Base-by-base conservation (phyloP, 805 yeast species). In the Martiniozyma abietophila region DNA sequence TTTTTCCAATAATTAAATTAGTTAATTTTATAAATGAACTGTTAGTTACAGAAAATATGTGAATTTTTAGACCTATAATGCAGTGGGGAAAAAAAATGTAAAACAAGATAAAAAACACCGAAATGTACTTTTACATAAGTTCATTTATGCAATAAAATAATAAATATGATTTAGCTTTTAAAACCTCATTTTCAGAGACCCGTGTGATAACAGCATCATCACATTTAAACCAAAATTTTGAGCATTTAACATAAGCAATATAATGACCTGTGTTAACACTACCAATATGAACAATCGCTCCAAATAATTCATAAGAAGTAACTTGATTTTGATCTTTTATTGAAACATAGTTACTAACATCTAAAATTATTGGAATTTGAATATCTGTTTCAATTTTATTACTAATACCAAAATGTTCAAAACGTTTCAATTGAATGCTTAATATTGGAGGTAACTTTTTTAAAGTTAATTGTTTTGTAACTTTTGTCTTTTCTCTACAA, bases 261-360 rank as follows among this genome's bases (percentile, higher is more conserved):
- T 92, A 92, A 56, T 92, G 99, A 8, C 99, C 99, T 2, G 96
- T 92, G 53, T 85, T 85, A 6, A 89, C 92, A 14, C 89, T 77
- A 1, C 99, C 99, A 22, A 76, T 76, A 55, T 92, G 98, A 47
- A 85, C 76, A 8, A 92, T 80, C 21, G 88, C 73, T 2, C 89
- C 95, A 57, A 77, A 85, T 27, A 92, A 65, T 56, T 89, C 96
- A 56, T 81, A 89, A 2, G 74, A 57, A 8, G 29, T 24, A 10
- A 14, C 18, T n/a, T 26, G 34, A 3, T 16, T 8, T 9, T 14
- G 12, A 12, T 35, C 40, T 8, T 31, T 33, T n/a, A n/a, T n/a
- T 16, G 54, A 36, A 3, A 54, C 62, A 51, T 81, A 89, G 21
- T 74, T 70, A 6, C 74, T 58, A 71, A 92, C 64, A 51, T 89